Base-by-base conservation (phyloP, 805 yeast species). In the Isabelozyma pseudorhagii region DNA sequence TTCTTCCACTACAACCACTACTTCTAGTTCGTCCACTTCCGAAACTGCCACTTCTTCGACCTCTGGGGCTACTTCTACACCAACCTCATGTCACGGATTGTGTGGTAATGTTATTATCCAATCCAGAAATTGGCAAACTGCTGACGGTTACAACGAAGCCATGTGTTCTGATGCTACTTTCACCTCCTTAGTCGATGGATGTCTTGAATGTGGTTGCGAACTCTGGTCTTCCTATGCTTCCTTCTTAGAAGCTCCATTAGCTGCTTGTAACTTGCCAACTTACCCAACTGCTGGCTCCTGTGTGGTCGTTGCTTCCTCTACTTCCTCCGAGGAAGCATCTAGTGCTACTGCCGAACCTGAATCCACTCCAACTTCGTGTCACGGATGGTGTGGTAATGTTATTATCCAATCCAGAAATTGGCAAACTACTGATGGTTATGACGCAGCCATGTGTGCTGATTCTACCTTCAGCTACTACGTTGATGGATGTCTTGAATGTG, bases 141-240 rank as follows among this genome's bases (percentile, higher is more conserved):
- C 42, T 67, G 40, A 38, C 63, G 58, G 65, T 66, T 54, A 27
- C 51, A 21, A 38, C 5, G 9, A 13, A 11, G 40, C 40, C 7
- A 38, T 71, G 41, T 71, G 76, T 67, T 43, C 55, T 11, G 42
- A 49, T 0, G 46, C 68, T 29, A 28, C 13, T 5, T 71, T 71
- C 60, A n/a, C 59, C 45, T 38, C 48, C 8, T 55, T 60, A 43
- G 67, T 69, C 51, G 54, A 56, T n/a, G 52, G 54, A 6, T 71
- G 76, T 60, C 60, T 71, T 54, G 69, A 59, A 44, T 71, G 75
- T 66, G 75, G 74, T 42, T 69, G 75, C 72, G 67, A 72, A 47
- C 52, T 70, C 52, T 70, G 74, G 74, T 50, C 50, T 44, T 66
- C 69, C 56, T 70, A 70, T 55, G 68, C 71, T 39, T 45, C 51